Evolutionary conservation across 148 eudicot genomes (phyloP).

Genomic region (Spergularia bocconei): DNA sequence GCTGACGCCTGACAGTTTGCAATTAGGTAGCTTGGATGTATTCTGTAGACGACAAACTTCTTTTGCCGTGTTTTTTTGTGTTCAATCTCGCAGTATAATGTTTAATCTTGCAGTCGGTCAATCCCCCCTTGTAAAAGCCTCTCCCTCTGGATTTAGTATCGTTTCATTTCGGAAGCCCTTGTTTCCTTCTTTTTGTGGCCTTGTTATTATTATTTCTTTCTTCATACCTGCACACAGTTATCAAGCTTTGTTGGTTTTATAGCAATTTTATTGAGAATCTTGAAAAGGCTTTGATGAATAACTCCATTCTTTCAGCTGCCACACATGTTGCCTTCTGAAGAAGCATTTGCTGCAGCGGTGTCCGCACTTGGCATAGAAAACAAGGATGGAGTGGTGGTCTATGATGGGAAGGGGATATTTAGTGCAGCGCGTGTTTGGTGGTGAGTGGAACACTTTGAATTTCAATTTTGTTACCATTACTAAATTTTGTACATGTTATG

Average conservation of each 20-base stretch:
- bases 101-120: too few relatives aligned
- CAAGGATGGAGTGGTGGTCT: conserved; percentile 83
- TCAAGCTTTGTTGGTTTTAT: not conserved
- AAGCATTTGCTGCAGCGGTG: conserved; percentile 98
- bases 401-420: conserved; percentile 96
- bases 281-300: conserved; percentile 2
- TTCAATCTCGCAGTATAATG: too few relatives aligned
- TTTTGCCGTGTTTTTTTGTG: not conserved
- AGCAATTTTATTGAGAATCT: not conserved
- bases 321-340: conserved; percentile 97
- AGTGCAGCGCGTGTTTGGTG: conserved; percentile 99
- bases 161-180: too few relatives aligned
- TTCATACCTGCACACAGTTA: not conserved
- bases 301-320: conserved; percentile 64
- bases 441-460: conserved; percentile 41
- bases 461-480: not conserved
- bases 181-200: too few relatives aligned
- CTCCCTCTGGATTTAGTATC: too few relatives aligned
- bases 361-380: conserved; percentile 97
- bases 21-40: not conserved
- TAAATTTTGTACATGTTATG: conserved; percentile 16
- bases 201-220: not conserved
- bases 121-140: too few relatives aligned
- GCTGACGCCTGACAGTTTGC: not conserved
- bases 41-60: not conserved